phyloP scores from a whole-genome alignment of 768 basidiomycete genomes.

The Agaricus subrufescens region DNA sequence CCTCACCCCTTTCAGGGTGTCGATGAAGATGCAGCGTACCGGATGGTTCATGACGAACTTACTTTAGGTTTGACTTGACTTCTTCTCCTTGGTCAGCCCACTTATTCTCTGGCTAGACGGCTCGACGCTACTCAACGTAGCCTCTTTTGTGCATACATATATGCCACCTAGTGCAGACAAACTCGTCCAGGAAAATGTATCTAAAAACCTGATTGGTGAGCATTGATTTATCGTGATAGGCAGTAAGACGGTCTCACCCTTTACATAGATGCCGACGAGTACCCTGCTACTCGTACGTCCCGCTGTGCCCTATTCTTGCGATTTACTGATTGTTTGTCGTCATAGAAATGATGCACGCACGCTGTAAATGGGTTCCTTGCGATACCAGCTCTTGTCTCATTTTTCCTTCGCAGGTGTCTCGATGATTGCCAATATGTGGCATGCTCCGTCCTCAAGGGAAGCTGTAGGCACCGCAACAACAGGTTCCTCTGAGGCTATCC shows the following conservation, averaged over 20 bases:
- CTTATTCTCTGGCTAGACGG: conserved; percentile 35
- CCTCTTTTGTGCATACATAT: conserved; percentile 60
- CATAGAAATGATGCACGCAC: conserved; percentile 47
- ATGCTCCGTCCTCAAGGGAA: conserved; percentile 56
- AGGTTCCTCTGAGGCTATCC: conserved; percentile 67
- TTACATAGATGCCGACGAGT: conserved; percentile 47
- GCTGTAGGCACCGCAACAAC: conserved; percentile 72
- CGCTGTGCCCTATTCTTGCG: no score
- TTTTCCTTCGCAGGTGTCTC: conserved; percentile 31
- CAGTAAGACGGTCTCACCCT: background rate
- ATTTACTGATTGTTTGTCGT: background rate
- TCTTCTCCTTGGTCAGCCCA: background rate
- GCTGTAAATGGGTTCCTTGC: conserved; percentile 28
- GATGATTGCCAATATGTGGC: conserved; percentile 61
- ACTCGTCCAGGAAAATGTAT: conserved; percentile 57
- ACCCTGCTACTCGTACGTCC: conserved; percentile 54
- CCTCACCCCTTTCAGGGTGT: conserved; percentile 39
- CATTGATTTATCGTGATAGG: background rate
- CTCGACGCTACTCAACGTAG: conserved; percentile 57
- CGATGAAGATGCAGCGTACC: conserved; percentile 49
- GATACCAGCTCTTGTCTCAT: background rate
- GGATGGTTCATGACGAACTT: conserved; percentile 58
- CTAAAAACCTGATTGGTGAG: conserved; percentile 57
- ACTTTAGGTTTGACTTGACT: conserved; percentile 41
- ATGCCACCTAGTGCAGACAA: conserved; percentile 51